Conservation (phyloP, 441 rosid species). For the Populus trichocarpa region DNA sequence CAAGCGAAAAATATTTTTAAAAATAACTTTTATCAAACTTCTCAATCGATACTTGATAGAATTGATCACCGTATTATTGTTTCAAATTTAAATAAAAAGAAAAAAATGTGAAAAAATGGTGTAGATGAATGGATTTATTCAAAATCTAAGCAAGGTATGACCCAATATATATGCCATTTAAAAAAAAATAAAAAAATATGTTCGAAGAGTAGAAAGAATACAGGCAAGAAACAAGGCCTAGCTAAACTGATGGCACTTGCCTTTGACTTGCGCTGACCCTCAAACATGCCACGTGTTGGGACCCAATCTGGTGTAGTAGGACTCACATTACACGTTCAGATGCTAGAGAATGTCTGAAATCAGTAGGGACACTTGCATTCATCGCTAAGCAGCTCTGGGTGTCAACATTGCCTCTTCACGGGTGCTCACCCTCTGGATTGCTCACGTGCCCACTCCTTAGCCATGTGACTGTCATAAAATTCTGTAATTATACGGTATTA, state of each 20-base stretch:
- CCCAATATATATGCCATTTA: too few species aligned
- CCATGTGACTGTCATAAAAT: neutral
- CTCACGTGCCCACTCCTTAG: neutral
- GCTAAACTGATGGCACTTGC: too few species aligned
- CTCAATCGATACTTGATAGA: too few species aligned
- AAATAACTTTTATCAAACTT: too few species aligned
- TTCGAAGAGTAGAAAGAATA: neutral
- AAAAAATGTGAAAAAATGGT: too few species aligned
- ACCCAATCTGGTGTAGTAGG: neutral
- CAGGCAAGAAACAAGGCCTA: neutral
- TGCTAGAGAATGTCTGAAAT: conserved; percentile 13
- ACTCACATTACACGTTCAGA: conserved; percentile 15
- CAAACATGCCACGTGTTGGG: conserved; percentile 20
- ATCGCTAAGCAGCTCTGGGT: neutral
- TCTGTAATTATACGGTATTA: too few species aligned
- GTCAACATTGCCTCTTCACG: neutral
- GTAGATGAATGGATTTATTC: too few species aligned
- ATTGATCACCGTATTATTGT: too few species aligned
- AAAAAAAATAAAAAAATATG: too few species aligned
- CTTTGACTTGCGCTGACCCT: neutral
- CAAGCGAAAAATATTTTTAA: too few species aligned
- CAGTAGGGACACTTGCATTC: neutral
- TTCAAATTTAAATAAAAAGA: too few species aligned
- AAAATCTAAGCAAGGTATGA: too few species aligned
- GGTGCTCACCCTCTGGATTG: neutral